Conservation (phyloP, 2,329 filamentous ascomycete species). For the Gyromitra esculenta region DNA sequence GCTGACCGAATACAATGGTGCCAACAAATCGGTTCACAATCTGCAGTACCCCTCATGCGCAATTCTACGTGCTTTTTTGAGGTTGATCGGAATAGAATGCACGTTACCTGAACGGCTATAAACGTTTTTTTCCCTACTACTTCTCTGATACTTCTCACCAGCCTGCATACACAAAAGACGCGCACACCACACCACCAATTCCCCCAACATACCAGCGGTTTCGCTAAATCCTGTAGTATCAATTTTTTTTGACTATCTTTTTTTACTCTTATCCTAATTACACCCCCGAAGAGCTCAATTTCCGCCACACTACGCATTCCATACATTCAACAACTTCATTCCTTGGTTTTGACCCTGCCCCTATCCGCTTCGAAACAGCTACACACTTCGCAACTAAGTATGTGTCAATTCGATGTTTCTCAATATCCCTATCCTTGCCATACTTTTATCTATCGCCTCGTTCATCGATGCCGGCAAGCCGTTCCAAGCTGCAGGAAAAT, state of each 20-base stretch:
- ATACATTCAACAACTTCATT: conserved; percentile 5
- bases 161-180: conserved; percentile 15
- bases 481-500: conserved; percentile 22
- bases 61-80: conserved; percentile 28
- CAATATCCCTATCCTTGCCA: conserved; percentile 40
- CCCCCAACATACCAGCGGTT: conserved; percentile 19
- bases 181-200: conserved; percentile 43
- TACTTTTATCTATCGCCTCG: conserved; percentile 44
- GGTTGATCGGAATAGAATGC: conserved; percentile 43
- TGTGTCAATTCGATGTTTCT: conserved; percentile 46
- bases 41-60: conserved; percentile 33
- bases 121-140: conserved; percentile 21
- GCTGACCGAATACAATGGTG: conserved; percentile 41
- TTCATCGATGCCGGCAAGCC: conserved; percentile 27
- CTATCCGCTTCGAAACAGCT: conserved; percentile 25
- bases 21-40: conserved; percentile 42
- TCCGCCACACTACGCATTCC: background rate
- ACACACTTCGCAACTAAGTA: conserved; percentile 4
- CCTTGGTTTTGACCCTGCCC: conserved; percentile 12
- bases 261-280: conserved; percentile 6
- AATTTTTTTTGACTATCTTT: background rate
- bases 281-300: background rate
- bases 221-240: background rate
- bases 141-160: conserved; percentile 25
- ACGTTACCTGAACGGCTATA: conserved; percentile 42